Evolutionary conservation across 2,329 filamentous ascomycete genomes (phyloP), one percentile per base, ranked within the genome.

Genomic region (Plenodomus lindquistii): DNA sequence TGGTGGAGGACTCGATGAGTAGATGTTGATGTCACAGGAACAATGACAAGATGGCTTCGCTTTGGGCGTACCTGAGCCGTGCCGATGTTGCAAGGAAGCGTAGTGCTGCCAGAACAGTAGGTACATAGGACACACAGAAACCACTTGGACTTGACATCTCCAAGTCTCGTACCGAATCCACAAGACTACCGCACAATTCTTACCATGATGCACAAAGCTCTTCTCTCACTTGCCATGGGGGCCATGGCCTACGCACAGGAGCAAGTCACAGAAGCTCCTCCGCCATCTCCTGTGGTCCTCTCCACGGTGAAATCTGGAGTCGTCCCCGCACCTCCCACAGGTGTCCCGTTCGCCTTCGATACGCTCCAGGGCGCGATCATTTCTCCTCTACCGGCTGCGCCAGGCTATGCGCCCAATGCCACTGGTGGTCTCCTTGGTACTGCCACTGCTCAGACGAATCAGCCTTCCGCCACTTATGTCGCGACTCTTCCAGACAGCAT

Each of bases 301-400:
- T 45, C 44, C 2, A 54, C 57, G 6, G 55, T 55, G 21, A 63
- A 65, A 41, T 62, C 60, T 8, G 58, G 60, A 21, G 60, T 65
- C 29, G 53, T 60, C 7, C 62, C 60, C 27, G 46, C 51, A 3
- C 46, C 55, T 10, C 61, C 59, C 15, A 53, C 51, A 1, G 48
- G 22, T 9, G 55, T 59, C 1, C 52, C 56, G 15, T 65, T 65
- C 40, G 35, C 49, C 9, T 59, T 60, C 16, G 53, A 58, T 19
- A 66, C 62, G 0, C 59, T 65, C 34, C 57, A 66, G 36, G 57
- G 60, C n/a, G 63, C 63, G 11, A 63, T 65, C 24, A 59, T 65
- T 18, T 51, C 54, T n/a, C 54, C 56, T 1, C 48, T 57, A 0
- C 62, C 63, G 1, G 48, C 57, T 8, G 44, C 52, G 20, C 55